These are phyloP conservation scores for Scytalidium lignicola DNA, from an alignment of 2,329 filamentous ascomycete genomes.

Conservation along the genomic window DNA sequence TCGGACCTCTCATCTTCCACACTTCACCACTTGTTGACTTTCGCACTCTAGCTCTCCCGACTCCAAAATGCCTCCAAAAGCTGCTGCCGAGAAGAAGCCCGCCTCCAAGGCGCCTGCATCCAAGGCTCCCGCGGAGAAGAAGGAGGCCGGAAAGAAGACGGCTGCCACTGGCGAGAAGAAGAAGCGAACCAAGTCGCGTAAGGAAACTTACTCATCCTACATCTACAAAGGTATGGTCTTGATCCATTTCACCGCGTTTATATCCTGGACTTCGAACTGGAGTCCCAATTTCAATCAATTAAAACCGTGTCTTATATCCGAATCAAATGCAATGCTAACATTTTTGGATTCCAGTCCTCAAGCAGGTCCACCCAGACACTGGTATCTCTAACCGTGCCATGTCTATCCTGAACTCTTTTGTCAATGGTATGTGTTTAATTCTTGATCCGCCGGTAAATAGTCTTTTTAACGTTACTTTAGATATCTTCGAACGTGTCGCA, in stretches of 20 bases:
- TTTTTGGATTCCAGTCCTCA: conserved; percentile 65
- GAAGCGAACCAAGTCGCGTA: conserved; percentile 99
- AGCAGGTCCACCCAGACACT: conserved; percentile 99
- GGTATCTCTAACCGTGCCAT: conserved; percentile 99
- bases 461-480: conserved; percentile 39
- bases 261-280: no score
- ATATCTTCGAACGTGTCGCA: conserved; percentile 99
- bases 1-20: conserved; percentile 10
- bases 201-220: conserved; percentile 99
- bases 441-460: not conserved
- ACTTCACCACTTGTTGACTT: not conserved
- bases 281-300: no score
- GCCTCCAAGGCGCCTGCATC: conserved; percentile 89
- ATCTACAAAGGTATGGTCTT: conserved; percentile 93
- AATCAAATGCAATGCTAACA: conserved; percentile 31
- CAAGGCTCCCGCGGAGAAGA: conserved; percentile 91
- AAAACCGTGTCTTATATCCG: conserved; percentile 16
- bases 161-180: conserved; percentile 97
- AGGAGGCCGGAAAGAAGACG: conserved; percentile 99
- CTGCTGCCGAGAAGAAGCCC: conserved; percentile 92
- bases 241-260: conserved; percentile 4
- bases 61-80: conserved; percentile 90
- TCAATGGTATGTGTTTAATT: conserved; percentile 85
- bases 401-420: conserved; percentile 99
- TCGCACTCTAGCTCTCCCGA: conserved; percentile 2